A percentile compares a stretch with the other conserved stretches of the same genome.
phyloP scores from a whole-genome alignment of 2,329 filamentous ascomycete genomes.

The Ilyonectria destructans region DNA sequence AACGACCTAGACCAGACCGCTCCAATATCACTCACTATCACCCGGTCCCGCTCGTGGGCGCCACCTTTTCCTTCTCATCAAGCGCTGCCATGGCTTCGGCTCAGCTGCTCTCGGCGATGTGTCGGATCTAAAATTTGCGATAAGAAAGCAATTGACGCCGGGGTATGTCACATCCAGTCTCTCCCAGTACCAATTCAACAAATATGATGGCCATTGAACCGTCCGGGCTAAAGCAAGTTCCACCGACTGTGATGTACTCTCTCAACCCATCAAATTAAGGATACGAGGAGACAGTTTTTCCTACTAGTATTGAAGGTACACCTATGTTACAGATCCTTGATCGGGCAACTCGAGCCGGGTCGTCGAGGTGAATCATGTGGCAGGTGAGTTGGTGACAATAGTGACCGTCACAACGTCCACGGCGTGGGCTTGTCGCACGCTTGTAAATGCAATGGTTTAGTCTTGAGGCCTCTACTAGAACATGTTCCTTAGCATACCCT shows the following conservation, averaged over 20 bases:
- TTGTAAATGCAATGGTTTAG: background rate
- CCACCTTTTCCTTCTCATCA: background rate
- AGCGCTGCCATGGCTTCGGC: background rate
- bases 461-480: background rate
- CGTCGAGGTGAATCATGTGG: constrained; percentile 12
- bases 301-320: background rate
- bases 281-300: background rate
- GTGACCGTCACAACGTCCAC: background rate
- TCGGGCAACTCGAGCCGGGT: constrained; percentile 20
- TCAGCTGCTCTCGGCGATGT: background rate
- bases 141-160: background rate
- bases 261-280: background rate
- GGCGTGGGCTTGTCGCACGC: constrained; percentile 11
- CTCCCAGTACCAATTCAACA: background rate
- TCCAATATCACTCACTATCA: background rate
- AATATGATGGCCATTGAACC: no score
- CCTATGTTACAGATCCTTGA: background rate
- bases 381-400: constrained; percentile 7
- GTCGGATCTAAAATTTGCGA: background rate
- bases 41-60: background rate
- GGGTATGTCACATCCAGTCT: background rate
- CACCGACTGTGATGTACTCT: background rate
- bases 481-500: background rate
- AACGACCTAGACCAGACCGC: constrained; percentile 2
- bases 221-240: background rate